Conservation (phyloP, 805 yeast species). For the Teunomyces panamensis region DNA sequence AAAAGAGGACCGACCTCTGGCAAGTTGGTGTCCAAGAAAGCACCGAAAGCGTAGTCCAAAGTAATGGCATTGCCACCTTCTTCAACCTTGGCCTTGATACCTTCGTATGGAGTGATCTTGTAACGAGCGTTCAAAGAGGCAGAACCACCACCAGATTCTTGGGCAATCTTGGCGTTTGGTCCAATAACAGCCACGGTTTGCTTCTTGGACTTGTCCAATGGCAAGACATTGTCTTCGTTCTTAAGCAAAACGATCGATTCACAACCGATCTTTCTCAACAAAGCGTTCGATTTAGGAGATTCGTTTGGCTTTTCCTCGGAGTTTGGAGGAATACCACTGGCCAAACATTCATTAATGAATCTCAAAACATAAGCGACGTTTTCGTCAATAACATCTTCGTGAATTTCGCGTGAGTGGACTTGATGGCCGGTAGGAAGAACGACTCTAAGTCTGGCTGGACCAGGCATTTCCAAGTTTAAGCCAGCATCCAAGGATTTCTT, state of each 20-base stretch:
- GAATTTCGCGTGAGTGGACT: constrained; percentile 40
- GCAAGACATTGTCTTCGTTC: constrained; percentile 47
- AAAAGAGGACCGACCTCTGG: constrained; percentile 27
- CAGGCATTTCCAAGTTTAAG: constrained; percentile 67
- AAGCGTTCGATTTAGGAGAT: constrained; percentile 26
- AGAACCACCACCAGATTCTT: constrained; percentile 62
- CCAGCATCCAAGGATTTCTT: constrained; percentile 51
- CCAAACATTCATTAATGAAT: constrained; percentile 43
- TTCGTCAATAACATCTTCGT: constrained; percentile 40
- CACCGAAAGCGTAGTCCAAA: constrained; percentile 30
- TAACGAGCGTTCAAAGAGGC: constrained; percentile 51
- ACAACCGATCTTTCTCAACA: constrained; percentile 24
- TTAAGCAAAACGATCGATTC: constrained; percentile 57
- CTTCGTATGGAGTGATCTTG: constrained; percentile 47
- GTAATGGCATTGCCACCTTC: constrained; percentile 22
- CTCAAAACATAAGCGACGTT: constrained; percentile 47
- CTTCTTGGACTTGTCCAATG: constrained; percentile 31
- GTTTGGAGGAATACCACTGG: constrained; percentile 39
- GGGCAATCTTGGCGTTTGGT: constrained; percentile 51
- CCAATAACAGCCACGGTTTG: constrained; percentile 54
- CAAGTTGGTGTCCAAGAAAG: constrained; percentile 27
- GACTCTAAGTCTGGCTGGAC: constrained; percentile 50
- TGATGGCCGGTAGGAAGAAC: constrained; percentile 40
- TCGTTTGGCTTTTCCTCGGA: constrained; percentile 38
- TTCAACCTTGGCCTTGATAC: constrained; percentile 31